Conservation (phyloP, 108 stramenopile species). For the Cyclostephanos tholiformis region DNA sequence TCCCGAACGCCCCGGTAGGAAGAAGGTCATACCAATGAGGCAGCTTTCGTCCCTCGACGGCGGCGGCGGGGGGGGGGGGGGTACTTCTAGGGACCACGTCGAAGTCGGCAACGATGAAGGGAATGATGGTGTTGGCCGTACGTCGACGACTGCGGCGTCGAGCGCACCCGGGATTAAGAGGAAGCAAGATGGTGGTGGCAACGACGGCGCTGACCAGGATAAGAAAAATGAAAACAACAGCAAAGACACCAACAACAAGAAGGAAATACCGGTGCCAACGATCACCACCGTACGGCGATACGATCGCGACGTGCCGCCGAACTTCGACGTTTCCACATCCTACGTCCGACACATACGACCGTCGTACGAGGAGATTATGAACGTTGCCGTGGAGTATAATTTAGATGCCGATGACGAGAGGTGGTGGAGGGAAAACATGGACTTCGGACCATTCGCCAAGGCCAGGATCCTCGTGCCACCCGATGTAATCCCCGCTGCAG, state of each 20-base stretch:
- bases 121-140: no score
- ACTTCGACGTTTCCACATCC: constrained; percentile 57
- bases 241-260: constrained; percentile 53
- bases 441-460: constrained; percentile 60
- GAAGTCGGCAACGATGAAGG: not conserved
- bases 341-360: constrained; percentile 69
- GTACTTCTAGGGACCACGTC: not conserved
- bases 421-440: constrained; percentile 67
- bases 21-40: constrained; percentile 41
- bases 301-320: constrained; percentile 62
- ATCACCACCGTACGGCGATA: constrained; percentile 70
- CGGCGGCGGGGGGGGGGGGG: not conserved
- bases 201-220: constrained; percentile 23
- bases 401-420: constrained; percentile 78
- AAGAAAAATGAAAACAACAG: not conserved
- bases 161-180: not conserved
- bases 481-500: no score
- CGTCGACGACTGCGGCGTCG: constrained; percentile 4
- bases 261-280: constrained; percentile 78
- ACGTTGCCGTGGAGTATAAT: constrained; percentile 67
- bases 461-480: constrained; percentile 16
- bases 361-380: constrained; percentile 49
- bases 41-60: not conserved
- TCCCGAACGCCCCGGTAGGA: constrained; percentile 54
- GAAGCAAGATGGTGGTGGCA: not conserved